These are phyloP conservation scores for Viola pubescens DNA, from an alignment of 441 rosid species.

Conservation along the genomic window DNA sequence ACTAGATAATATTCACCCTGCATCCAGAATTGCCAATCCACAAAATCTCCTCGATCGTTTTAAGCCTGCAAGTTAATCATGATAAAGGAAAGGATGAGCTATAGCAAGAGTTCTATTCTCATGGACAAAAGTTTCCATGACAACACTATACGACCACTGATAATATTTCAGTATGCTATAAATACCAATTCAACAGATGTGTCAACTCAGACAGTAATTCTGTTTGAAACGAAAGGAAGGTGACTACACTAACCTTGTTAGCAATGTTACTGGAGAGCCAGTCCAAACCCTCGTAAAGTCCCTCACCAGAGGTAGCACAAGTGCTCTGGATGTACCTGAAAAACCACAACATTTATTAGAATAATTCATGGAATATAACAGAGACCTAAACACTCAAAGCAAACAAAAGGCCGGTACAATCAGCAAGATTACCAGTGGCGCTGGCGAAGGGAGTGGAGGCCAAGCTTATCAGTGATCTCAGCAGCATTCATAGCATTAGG, in stretches of 20 bases:
- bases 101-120: too few species aligned
- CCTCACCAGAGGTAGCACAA: constrained; percentile 29
- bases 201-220: not conserved
- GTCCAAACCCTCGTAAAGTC: constrained; percentile 56
- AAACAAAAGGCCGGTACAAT: not conserved
- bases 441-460: constrained; percentile 16
- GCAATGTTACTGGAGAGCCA: constrained; percentile 61
- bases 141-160: too few species aligned
- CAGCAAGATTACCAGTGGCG: constrained; percentile 41
- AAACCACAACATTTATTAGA: constrained; percentile 3
- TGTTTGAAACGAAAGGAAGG: not conserved
- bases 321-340: constrained; percentile 81
- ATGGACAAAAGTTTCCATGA: too few species aligned
- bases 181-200: too few species aligned
- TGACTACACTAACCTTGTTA: constrained; percentile 31
- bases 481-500: constrained; percentile 40
- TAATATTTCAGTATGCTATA: too few species aligned
- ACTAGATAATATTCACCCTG: constrained; percentile 46
- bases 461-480: too few species aligned
- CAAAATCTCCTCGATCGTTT: constrained; percentile 17
- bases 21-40: constrained; percentile 35
- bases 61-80: constrained; percentile 27
- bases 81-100: too few species aligned
- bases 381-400: not conserved
- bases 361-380: not conserved